A percentile compares a stretch with the other conserved stretches of the same genome.
Conservation (phyloP, 2,329 filamentous ascomycete species). For the Coniochaeta sp. region DNA sequence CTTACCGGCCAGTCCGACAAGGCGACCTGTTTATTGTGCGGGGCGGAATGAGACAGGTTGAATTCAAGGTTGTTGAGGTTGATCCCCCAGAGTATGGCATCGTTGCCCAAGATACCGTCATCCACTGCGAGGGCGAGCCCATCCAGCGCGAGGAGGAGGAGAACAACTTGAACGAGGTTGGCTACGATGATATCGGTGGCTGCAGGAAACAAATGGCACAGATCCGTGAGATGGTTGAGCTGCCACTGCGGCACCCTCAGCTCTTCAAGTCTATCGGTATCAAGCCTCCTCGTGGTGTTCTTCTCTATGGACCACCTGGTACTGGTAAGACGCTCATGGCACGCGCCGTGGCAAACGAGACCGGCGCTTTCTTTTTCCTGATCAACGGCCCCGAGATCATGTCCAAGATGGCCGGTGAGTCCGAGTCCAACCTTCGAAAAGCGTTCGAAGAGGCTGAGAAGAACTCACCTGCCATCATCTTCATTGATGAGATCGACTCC, state of each 20-base stretch:
- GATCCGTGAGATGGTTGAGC: conserved; percentile 96
- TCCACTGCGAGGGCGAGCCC: conserved; percentile 92
- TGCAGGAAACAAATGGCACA: conserved; percentile 99
- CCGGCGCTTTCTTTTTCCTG: conserved; percentile 97
- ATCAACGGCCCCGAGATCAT: conserved; percentile 99
- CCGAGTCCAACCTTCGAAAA: conserved; percentile 94
- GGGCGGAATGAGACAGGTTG: conserved; percentile 97
- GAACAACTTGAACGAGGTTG: conserved; percentile 98
- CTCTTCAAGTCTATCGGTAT: conserved; percentile 99
- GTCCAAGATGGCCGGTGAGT: conserved; percentile 99
- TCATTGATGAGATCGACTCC: conserved; percentile 99
- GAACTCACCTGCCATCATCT: conserved; percentile 98
- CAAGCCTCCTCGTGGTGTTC: conserved; percentile 95
- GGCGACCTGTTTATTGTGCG: conserved; percentile 96
- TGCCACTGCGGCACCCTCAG: conserved; percentile 92
- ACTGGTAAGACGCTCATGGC: conserved; percentile 99
- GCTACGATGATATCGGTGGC: conserved; percentile 98
- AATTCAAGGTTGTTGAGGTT: conserved; percentile 99
- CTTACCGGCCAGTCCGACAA: conserved; percentile 93
- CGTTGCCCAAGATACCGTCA: conserved; percentile 96
- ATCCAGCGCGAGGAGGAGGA: conserved; percentile 99
- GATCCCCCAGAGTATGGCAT: conserved; percentile 98
- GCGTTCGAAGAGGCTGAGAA: conserved; percentile 99
- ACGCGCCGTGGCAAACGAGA: conserved; percentile 97
- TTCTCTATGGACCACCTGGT: conserved; percentile 94